Evolutionary conservation across 805 yeast species (phyloP).

Genomic region (Sugiyamaella mastotermitis): DNA sequence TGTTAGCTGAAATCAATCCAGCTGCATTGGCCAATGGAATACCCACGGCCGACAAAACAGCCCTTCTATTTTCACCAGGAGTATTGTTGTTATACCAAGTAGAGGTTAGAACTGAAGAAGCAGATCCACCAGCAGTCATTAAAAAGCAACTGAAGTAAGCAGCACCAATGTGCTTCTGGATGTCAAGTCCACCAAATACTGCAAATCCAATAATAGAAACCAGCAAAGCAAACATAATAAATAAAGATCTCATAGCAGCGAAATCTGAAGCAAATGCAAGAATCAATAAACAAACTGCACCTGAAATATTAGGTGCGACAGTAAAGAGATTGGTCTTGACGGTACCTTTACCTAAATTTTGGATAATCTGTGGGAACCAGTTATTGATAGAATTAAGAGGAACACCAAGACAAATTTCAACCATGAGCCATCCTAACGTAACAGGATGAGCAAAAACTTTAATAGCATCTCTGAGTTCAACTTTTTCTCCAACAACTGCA

Average conservation of each 20-base stretch:
- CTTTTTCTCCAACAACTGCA: constrained; percentile 32
- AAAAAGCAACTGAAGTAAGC: constrained; percentile 41
- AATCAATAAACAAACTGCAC: constrained; percentile 38
- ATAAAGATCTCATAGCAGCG: constrained; percentile 34
- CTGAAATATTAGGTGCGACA: constrained; percentile 46
- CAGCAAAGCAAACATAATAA: constrained; percentile 35
- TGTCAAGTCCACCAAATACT: constrained; percentile 42
- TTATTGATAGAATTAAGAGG: constrained; percentile 44
- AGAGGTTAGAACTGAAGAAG: constrained; percentile 44
- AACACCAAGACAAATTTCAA: constrained; percentile 42
- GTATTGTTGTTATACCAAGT: constrained; percentile 48
- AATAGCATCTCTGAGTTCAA: constrained; percentile 37
- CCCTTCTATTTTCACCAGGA: constrained; percentile 42
- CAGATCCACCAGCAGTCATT: constrained; percentile 45
- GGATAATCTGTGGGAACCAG: constrained; percentile 52
- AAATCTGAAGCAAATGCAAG: constrained; percentile 39
- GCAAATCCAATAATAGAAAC: constrained; percentile 41
- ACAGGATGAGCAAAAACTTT: constrained; percentile 42
- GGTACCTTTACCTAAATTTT: constrained; percentile 54
- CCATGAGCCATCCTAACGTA: constrained; percentile 39
- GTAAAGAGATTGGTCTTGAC: constrained; percentile 64
- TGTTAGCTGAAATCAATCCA: constrained; percentile 48
- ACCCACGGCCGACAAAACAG: constrained; percentile 42
- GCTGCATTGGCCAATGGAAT: constrained; percentile 54
- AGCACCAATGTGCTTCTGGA: constrained; percentile 33